Evolutionary conservation across 2,329 filamentous ascomycete genomes (phyloP), one percentile per base, ranked within the genome.

Genomic region (Aspergillus transmontanensis): DNA sequence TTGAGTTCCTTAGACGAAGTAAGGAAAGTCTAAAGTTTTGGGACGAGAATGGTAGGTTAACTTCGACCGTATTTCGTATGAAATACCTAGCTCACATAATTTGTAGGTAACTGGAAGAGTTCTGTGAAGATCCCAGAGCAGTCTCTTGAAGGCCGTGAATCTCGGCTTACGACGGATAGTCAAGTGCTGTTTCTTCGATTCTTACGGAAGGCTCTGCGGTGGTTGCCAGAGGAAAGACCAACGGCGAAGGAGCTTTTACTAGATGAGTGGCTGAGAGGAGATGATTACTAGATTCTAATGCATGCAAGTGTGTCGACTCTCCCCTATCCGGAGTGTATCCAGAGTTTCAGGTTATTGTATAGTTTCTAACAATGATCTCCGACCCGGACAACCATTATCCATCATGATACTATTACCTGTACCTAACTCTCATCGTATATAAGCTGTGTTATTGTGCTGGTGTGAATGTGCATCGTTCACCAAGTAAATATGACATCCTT

Each of bases 21-120:
- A 62, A 66, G 14, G 62, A 61, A 10, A 76, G 67, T 12, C 61
- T 66, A 1, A 75, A 75, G 39, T 82, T 77, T 65, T 81, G 79
- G 54, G 69, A 75, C 0, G 68, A 73, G 19, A 53, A 72, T 30
- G 76, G 78, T 76, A 69, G 50, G 59, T 51, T 23, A 32, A n/a
- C 7, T 60, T 16, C 36, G 14, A 51, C 32, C 10, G 32, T 1
- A 0, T 12, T 28, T 45, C 1, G 5, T 1, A 28, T 28, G 34
- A 21, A 5, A 21, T 1, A 28, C 53, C 56, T 39, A n/a, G 14
- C 36, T 10, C 2, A 41, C 30, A n/a, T n/a, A 26, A 39, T 45
- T 59, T 62, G 55, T 46, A 73, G 74, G 73, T 46, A 70, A 63
- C 9, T 76, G 73, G 70, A 74, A 60, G 36, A 62, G 57, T n/a